phyloP scores from a whole-genome alignment of 768 basidiomycete species.

The Phaeotremella skinneri region DNA sequence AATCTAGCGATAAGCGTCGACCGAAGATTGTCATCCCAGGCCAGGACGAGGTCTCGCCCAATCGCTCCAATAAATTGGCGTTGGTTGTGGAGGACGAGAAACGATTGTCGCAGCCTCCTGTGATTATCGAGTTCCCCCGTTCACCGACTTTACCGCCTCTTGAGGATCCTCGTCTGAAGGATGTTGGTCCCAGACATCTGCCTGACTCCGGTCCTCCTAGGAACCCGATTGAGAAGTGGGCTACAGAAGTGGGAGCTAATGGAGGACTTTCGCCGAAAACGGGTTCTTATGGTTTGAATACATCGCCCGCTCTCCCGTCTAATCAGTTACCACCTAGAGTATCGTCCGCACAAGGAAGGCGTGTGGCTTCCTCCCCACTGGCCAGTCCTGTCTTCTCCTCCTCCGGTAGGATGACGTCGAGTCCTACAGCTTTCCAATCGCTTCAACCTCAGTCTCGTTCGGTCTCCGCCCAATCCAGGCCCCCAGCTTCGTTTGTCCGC shows the following conservation, averaged over 20 bases:
- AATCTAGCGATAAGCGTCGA: conserved; percentile 1
- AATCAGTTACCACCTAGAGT: conserved; percentile 16
- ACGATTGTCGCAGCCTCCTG: conserved; percentile 6
- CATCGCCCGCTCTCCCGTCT: conserved; percentile 2
- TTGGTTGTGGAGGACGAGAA: conserved; percentile 6
- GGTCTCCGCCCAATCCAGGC: conserved; percentile 7
- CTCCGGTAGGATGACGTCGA: not conserved
- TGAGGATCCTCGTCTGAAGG: conserved; percentile 13
- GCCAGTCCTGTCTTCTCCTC: conserved; percentile 10
- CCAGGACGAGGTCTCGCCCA: not conserved
- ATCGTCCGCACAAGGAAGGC: conserved; percentile 13
- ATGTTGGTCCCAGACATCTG: not conserved
- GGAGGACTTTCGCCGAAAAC: not conserved
- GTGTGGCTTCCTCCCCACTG: conserved; percentile 15
- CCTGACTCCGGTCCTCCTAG: not conserved
- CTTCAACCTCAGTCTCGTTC: not conserved
- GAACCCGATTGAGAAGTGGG: conserved; percentile 18
- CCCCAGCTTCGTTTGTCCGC: conserved; percentile 3
- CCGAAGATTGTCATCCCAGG: not conserved
- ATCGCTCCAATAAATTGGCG: not conserved
- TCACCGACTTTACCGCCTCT: conserved; percentile 26
- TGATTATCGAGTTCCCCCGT: conserved; percentile 26
- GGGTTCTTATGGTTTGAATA: not conserved
- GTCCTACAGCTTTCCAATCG: not conserved
- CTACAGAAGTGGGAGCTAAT: not conserved